A percentile compares a stretch with the other conserved stretches of the same genome.
Evolutionary conservation across 2,329 filamentous ascomycete species (phyloP).

Genomic region (Fusarium sp.): DNA sequence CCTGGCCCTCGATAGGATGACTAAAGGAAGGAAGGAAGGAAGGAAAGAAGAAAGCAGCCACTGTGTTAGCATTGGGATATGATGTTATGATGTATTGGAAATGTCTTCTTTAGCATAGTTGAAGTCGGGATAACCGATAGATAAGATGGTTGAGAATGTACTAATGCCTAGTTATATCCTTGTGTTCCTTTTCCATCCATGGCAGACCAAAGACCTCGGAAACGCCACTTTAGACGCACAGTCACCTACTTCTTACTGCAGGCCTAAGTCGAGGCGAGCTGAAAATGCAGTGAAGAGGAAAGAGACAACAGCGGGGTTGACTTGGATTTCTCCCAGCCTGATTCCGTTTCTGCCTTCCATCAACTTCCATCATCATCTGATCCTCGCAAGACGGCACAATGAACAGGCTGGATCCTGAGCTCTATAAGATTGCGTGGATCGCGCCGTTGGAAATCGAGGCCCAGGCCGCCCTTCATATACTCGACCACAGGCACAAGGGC

Average conservation of each 20-base stretch:
- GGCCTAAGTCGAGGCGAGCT: neutral
- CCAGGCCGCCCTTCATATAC: constrained; percentile 46
- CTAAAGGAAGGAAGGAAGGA: no score
- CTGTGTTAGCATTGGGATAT: no score
- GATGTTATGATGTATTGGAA: no score
- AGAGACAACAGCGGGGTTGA: neutral
- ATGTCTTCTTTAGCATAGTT: no score
- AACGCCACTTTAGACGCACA: neutral
- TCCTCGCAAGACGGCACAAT: neutral
- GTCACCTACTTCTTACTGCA: neutral
- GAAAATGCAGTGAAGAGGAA: neutral
- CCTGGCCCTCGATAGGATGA: no score
- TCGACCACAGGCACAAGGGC: constrained; percentile 48
- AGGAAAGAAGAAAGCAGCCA: no score
- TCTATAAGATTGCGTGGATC: constrained; percentile 51
- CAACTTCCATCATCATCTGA: neutral
- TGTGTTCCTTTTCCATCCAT: no score
- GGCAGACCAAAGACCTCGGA: neutral
- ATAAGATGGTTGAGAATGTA: no score
- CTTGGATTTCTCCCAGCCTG: neutral
- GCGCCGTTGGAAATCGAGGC: constrained; percentile 52
- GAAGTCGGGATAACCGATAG: no score
- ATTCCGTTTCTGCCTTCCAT: neutral
- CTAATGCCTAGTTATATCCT: no score
- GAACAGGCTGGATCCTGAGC: constrained; percentile 13